Conservation (phyloP, 176 grass and related monocot species). For the Raddia distichophylla region DNA sequence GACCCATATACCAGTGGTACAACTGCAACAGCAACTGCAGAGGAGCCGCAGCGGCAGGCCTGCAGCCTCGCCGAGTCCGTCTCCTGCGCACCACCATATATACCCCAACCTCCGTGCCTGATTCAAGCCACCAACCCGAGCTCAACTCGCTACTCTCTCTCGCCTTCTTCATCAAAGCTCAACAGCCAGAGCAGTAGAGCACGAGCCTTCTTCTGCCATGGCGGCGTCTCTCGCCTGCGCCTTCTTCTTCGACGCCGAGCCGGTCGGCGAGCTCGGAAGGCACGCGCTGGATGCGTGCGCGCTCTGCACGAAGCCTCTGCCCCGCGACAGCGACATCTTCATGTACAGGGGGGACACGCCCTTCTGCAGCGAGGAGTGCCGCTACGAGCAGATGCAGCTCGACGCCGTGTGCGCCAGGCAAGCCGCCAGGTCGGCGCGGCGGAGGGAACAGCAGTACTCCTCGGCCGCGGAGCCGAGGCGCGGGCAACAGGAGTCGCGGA, state of each 20-base stretch:
- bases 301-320: conserved; percentile 57
- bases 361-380: conserved; percentile 73
- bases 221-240: conserved; percentile 27
- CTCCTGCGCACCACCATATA: conserved; percentile 20
- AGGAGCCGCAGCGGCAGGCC: too few relatives aligned
- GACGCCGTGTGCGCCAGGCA: conserved; percentile 25
- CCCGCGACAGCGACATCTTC: conserved; percentile 61
- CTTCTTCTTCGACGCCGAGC: conserved; percentile 52
- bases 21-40: too few relatives aligned
- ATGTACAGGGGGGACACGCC: conserved; percentile 75
- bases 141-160: neutral
- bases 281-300: conserved; percentile 53
- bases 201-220: neutral
- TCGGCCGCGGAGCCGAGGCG: neutral
- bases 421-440: neutral
- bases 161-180: neutral
- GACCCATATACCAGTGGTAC: too few relatives aligned
- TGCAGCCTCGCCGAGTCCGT: neutral
- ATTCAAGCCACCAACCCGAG: neutral
- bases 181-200: too few relatives aligned
- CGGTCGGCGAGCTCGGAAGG: neutral
- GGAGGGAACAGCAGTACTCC: neutral
- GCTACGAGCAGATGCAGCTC: conserved; percentile 57
- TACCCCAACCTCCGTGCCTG: neutral
- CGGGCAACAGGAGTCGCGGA: conserved; percentile 5